Percentiles rank a stretch among this genome's conserved stretches.
Conservation (phyloP, 2,329 filamentous ascomycete species). For the Penicillium sp. region DNA sequence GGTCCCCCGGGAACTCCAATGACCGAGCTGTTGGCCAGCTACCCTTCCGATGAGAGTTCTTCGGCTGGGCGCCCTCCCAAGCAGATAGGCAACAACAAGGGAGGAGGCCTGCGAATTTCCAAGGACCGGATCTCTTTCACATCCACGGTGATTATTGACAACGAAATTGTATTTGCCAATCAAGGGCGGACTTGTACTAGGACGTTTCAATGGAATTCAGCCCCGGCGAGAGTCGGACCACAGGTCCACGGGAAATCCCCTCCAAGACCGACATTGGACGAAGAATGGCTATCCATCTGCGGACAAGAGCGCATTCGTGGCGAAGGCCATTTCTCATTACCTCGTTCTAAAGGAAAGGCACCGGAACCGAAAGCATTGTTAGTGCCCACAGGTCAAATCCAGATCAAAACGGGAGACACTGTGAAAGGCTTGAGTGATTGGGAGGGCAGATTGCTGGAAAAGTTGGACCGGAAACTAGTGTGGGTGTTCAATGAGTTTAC, state of each 20-base stretch:
- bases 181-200: not conserved
- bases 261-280: not conserved
- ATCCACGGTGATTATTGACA: not conserved
- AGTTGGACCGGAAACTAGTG: constrained; percentile 38
- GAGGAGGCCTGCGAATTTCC: not conserved
- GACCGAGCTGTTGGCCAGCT: constrained; percentile 27
- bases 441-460: constrained; percentile 39
- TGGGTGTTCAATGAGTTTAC: constrained; percentile 42
- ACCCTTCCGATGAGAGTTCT: constrained; percentile 13
- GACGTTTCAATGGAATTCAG: constrained; percentile 7
- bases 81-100: not conserved
- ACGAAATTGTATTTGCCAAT: not conserved
- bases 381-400: not conserved
- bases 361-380: not conserved
- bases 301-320: not conserved
- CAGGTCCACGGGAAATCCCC: not conserved
- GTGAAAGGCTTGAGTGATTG: constrained; percentile 30
- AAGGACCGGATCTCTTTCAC: not conserved
- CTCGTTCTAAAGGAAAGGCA: not conserved
- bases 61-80: not conserved
- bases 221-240: not conserved
- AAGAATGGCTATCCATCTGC: constrained; percentile 2
- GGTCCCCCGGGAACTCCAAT: constrained; percentile 41
- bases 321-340: not conserved
- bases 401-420: not conserved